These are phyloP conservation scores for Liriodendron chinense DNA, from an alignment of 164 flowering plant genomes.

Conservation along the genomic window DNA sequence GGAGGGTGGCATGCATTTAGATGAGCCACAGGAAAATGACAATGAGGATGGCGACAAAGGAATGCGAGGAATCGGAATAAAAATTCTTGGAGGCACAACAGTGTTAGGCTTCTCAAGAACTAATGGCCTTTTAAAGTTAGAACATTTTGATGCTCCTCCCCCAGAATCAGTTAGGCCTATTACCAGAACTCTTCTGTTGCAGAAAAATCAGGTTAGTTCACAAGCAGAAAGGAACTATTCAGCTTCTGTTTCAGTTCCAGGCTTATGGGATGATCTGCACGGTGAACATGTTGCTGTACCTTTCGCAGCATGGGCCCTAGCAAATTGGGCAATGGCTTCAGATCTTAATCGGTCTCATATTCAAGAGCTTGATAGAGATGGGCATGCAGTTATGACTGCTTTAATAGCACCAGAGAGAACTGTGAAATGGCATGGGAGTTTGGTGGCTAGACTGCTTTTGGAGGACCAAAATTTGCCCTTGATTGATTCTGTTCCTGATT, in stretches of 20 bases:
- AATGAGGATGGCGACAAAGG: conserved; percentile 72
- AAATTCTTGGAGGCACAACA: conserved; percentile 81
- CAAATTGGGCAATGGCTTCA: conserved; percentile 95
- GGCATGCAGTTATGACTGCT: conserved; percentile 85
- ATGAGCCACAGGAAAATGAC: conserved; percentile 44
- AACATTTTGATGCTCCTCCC: conserved; percentile 20
- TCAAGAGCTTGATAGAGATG: conserved; percentile 90
- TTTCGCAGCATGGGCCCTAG: conserved; percentile 98
- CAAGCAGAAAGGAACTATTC: conserved; percentile 26
- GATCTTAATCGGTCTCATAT: conserved; percentile 72
- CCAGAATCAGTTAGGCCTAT: conserved; percentile 14
- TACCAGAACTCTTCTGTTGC: conserved; percentile 32
- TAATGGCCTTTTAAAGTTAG: conserved; percentile 35
- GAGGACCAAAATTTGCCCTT: conserved; percentile 73
- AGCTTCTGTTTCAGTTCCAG: conserved; percentile 71
- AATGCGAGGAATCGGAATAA: conserved; percentile 81
- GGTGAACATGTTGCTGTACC: conserved; percentile 95
- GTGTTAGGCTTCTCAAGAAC: conserved; percentile 72
- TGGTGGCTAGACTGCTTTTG: conserved; percentile 74
- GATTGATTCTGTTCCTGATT: conserved; percentile 80
- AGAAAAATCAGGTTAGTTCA: conserved; percentile 34
- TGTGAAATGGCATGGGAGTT: conserved; percentile 98
- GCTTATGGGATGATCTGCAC: conserved; percentile 98
- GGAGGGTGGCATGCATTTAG: conserved; percentile 84
- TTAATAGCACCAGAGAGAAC: conserved; percentile 92